Evolutionary conservation across 2,329 filamentous ascomycete genomes (phyloP).

Genomic region (Pseudopithomyces maydicus): DNA sequence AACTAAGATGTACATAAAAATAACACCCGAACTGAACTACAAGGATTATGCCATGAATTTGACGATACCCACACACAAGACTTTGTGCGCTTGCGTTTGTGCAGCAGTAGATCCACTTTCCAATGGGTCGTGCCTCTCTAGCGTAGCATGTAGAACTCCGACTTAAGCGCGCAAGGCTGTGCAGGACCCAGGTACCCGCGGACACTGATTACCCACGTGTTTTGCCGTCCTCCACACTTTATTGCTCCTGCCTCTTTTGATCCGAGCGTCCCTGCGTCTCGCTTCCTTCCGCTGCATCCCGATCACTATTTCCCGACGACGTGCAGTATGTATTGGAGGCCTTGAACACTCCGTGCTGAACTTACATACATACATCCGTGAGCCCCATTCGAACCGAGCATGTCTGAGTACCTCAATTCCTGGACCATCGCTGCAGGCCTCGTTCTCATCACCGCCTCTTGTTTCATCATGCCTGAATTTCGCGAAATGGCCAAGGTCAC

Average conservation of each 20-base stretch:
- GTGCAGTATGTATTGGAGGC: background rate
- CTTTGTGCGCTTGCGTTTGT: no score
- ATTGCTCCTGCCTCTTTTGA: background rate
- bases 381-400: background rate
- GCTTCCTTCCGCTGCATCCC: background rate
- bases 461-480: conserved; percentile 9
- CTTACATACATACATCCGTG: no score
- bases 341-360: background rate
- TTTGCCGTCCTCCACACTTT: background rate
- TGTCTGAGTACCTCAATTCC: background rate
- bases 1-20: background rate
- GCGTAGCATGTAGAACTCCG: no score
- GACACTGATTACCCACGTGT: background rate
- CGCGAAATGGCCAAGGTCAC: conserved; percentile 17
- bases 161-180: background rate
- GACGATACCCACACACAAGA: background rate
- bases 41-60: background rate
- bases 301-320: background rate
- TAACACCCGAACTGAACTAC: background rate
- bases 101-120: no score
- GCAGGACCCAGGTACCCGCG: no score
- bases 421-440: background rate
- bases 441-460: conserved; percentile 6
- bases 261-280: background rate
- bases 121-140: no score